Evolutionary conservation across 1,139 yeast genomes (phyloP).

Genomic region (Kodamaea sp.): DNA sequence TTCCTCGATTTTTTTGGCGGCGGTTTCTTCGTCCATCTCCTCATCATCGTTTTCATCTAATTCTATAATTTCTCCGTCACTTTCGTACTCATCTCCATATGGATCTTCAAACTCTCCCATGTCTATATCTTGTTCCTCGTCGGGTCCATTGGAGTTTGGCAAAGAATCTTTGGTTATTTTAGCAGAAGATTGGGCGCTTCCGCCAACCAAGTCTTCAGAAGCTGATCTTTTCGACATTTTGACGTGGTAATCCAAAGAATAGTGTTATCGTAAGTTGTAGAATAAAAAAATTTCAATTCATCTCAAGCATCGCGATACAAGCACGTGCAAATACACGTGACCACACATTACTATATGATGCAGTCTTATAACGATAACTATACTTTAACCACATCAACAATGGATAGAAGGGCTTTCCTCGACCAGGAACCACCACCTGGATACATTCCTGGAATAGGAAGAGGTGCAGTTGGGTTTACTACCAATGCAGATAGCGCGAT

Average conservation of each 20-base stretch:
- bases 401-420: constrained; percentile 65
- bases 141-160: constrained; percentile 14
- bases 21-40: constrained; percentile 46
- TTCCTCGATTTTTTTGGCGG: constrained; percentile 24
- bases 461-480: constrained; percentile 94
- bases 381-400: no score
- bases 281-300: constrained; percentile 6
- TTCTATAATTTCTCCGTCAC: constrained; percentile 87
- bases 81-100: constrained; percentile 91
- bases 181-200: constrained; percentile 30
- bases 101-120: constrained; percentile 95
- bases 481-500: constrained; percentile 78
- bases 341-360: no score
- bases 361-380: no score
- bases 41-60: constrained; percentile 69
- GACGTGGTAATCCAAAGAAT: background rate
- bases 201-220: constrained; percentile 39
- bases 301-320: constrained; percentile 1
- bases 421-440: constrained; percentile 90
- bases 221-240: constrained; percentile 65
- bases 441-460: constrained; percentile 87
- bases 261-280: background rate
- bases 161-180: constrained; percentile 17
- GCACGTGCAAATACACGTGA: no score
- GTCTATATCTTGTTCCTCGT: constrained; percentile 45